Conservation (phyloP, 495 filamentous ascomycete species). For the Lophium mytilinum region DNA sequence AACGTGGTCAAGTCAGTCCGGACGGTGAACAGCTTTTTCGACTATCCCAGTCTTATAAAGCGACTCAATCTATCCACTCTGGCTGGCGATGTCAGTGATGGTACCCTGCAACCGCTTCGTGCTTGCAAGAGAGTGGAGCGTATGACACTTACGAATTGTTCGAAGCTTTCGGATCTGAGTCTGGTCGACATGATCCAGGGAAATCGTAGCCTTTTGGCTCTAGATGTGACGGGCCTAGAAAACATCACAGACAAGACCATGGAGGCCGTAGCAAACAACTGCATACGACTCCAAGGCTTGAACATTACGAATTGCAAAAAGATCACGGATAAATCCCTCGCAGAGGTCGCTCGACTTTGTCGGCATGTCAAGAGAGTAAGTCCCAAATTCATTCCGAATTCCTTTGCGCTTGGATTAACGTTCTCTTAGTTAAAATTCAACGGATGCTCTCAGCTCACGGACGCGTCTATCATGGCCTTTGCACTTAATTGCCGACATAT, state of each 20-base stretch:
- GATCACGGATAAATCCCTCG: conserved; percentile 77
- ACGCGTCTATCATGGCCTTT: conserved; percentile 73
- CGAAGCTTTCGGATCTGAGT: conserved; percentile 71
- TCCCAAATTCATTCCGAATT: conserved; percentile 9
- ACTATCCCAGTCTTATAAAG: conserved; percentile 80
- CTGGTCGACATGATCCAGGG: conserved; percentile 70
- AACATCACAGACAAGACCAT: conserved; percentile 79
- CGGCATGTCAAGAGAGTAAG: conserved; percentile 79
- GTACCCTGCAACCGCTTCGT: conserved; percentile 71
- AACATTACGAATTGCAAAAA: conserved; percentile 83
- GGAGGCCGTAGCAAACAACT: conserved; percentile 69
- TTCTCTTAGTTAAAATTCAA: conserved; percentile 80
- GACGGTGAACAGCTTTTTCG: conserved; percentile 62
- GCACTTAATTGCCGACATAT: conserved; percentile 83
- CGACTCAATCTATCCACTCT: conserved; percentile 81
- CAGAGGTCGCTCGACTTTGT: conserved; percentile 74
- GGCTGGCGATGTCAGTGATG: conserved; percentile 72
- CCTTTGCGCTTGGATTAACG: conserved; percentile 3
- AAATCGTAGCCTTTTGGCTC: conserved; percentile 73
- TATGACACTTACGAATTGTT: conserved; percentile 87
- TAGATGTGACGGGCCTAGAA: conserved; percentile 79
- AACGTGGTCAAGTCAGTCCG: conserved; percentile 71
- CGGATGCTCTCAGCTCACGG: conserved; percentile 69
- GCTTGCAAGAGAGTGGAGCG: conserved; percentile 89
- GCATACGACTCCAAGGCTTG: conserved; percentile 77